Base-by-base conservation (phyloP, 2,329 filamentous ascomycete species). In the Cordyceps farinosa region DNA sequence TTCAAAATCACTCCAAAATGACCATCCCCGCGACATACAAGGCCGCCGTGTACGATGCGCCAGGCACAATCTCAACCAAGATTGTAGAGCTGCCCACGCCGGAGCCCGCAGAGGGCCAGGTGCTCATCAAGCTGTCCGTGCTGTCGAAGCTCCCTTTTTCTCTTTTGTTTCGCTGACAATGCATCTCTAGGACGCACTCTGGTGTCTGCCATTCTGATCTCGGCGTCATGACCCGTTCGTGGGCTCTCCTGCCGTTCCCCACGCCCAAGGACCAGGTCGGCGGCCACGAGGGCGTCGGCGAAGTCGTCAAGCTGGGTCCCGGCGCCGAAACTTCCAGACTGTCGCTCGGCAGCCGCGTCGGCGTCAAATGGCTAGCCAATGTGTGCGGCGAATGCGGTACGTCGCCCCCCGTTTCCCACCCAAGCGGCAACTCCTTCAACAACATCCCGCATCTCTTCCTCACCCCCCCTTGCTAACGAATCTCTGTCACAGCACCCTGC, bases 281-380 rank as follows among this genome's bases (percentile, higher is more conserved):
- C 48, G 88, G 88, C 5, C 88, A 90, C 70, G 88, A 90, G 74
- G 88, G 88, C 22, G 84, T 90, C 1, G 86, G 86, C 48, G 82
- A 81, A 59, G 78, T 90, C 38, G 86, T 88, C 48, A 87, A 88
- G 70, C 77, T 90, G 65, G 88, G 88, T 0, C 78, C 86, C 0
- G 85, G 83, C 8, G 79, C 83, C 27, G 84, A 87, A 57, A 72
- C 69, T 44, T 77, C 82, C 1, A 80, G 79, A 5, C 76, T 90
- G 42, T 87, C 87, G 68, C 69, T 89, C n/a, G 87, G 87, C 5
- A 84, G 90, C 67, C 80, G 87, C 8, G 88, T 90, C 9, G 88
- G 88, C 15, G 84, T 91, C 71, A 91, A 91, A 74, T 90, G 87
- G 86, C 76, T 89, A 64, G 76, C 82, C 17, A 80, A 75, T 38